A percentile compares a stretch with the other conserved stretches of the same genome.
phyloP scores from a whole-genome alignment of 805 yeast genomes.

The Kurtzmaniella fragi region DNA sequence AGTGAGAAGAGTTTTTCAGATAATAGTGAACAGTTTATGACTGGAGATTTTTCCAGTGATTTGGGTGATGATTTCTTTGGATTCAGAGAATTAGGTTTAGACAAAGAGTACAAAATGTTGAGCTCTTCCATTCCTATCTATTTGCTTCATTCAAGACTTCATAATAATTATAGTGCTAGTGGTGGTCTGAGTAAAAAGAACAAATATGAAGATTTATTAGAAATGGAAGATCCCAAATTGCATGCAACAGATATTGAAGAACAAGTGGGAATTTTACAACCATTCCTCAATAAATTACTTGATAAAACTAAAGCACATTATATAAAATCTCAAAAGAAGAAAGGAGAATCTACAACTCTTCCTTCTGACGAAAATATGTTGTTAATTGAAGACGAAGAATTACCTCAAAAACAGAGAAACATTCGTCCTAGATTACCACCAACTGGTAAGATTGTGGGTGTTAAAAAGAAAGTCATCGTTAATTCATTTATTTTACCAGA shows the following conservation, averaged over 20 bases:
- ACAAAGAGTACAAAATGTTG: slow-evolving; percentile 81
- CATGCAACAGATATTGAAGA: slow-evolving; percentile 45
- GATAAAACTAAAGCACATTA: slow-evolving; percentile 41
- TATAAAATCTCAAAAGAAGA: slow-evolving; percentile 36
- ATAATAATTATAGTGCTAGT: slow-evolving; percentile 45
- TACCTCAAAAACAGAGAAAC: slow-evolving; percentile 73
- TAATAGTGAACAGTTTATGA: slow-evolving; percentile 87
- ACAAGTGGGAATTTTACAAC: slow-evolving; percentile 55
- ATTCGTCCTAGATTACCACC: slow-evolving; percentile 83
- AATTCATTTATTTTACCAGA: slow-evolving; percentile 50
- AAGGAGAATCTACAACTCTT: slow-evolving; percentile 33
- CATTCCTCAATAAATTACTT: slow-evolving; percentile 41
- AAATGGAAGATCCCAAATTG: slow-evolving; percentile 48
- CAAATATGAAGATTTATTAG: slow-evolving; percentile 63
- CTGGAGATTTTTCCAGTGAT: slow-evolving; percentile 92
- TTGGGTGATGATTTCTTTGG: slow-evolving; percentile 98
- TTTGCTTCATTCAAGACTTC: slow-evolving; percentile 70
- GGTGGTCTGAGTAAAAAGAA: slow-evolving; percentile 45
- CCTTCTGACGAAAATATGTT: slow-evolving; percentile 33
- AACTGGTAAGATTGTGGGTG: slow-evolving; percentile 71
- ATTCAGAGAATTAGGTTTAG: slow-evolving; percentile 88
- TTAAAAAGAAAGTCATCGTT: slow-evolving; percentile 58
- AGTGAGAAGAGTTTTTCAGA: slow-evolving; percentile 80
- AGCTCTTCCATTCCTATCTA: slow-evolving; percentile 88
- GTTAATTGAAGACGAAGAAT: slow-evolving; percentile 74